Base-by-base conservation (phyloP, 2,329 filamentous ascomycete genomes). In the Teratosphaeria gauchensis region DNA sequence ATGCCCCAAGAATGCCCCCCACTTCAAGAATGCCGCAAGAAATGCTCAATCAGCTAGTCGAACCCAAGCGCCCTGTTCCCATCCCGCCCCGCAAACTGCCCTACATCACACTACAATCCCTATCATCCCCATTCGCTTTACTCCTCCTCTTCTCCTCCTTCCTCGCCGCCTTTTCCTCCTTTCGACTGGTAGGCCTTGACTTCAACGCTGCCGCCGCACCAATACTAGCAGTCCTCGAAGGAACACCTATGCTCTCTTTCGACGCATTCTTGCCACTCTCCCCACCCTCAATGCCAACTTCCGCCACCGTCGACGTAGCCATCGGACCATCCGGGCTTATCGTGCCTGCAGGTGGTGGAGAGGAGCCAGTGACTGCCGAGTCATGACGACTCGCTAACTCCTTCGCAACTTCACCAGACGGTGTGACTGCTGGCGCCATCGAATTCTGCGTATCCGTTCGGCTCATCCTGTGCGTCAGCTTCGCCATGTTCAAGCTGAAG, bases 61-160 rank as follows among this genome's bases (percentile, higher is more conserved):
- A 16, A 16, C 35, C 33, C 35, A 42, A 42, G 1, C 9, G 4
- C 35, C 8, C 42, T 19, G 16, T 21, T 19, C 42, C 1, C 16
- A 4, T 11, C 19, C n/a, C 21, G 16, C 9, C 42, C n/a, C 16
- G 42, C 16, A n/a, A 19, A 4, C n/a, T 19, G 42, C 42, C 42
- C 56, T 63, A 78, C 76, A 78, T 78, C 8, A 78, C 65, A 55
- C 68, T 59, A 62, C 76, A 78, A 59, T 78, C 76, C 38, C 76
- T 64, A 56, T 77, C 75, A 30, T 75, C 74, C 33, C 71, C 65
- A 3, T 64, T 32, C 55, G 58, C 56, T 62, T 59, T 58, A 31
- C 54, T 64, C 33, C 66, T 65, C 54, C 65, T 66, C 56, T 67
- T 66, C 55, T 57, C 65, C 16, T 65, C 58, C 56, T 67, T 67